Percentiles rank a stretch among this genome's conserved stretches.
Evolutionary conservation across 106 monocot species (phyloP).

Genomic region (Acorus calamus): DNA sequence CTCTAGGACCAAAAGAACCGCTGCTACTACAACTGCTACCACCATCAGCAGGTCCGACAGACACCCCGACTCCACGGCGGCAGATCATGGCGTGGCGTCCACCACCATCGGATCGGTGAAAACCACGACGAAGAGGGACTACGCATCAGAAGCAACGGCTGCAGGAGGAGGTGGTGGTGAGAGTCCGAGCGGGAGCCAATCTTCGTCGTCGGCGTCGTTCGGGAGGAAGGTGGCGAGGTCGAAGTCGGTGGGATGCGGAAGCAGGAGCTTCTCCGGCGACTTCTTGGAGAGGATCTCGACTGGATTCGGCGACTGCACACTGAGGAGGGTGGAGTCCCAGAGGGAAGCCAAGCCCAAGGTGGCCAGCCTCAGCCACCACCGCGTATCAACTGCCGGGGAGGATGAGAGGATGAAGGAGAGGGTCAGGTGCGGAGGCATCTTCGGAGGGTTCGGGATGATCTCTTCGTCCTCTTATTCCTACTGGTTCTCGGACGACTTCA

Average conservation of each 20-base stretch:
- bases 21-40: conserved; percentile 7
- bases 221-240: conserved; percentile 53
- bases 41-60: conserved; percentile 19
- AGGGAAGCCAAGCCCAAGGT: conserved; percentile 26
- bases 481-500: conserved; percentile 22
- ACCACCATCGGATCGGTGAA: background rate
- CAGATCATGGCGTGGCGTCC: background rate
- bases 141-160: too few species aligned
- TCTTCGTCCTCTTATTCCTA: conserved; percentile 26
- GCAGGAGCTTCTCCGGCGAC: conserved; percentile 55
- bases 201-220: conserved; percentile 28
- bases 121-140: background rate
- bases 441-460: conserved; percentile 41
- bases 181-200: conserved; percentile 26
- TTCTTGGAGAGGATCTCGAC: conserved; percentile 57
- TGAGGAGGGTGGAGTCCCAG: conserved; percentile 48
- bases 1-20: conserved; percentile 1
- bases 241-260: conserved; percentile 53
- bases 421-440: conserved; percentile 56
- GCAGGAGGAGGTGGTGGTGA: conserved; percentile 12
- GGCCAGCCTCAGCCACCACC: conserved; percentile 6
- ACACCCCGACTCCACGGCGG: conserved; percentile 18
- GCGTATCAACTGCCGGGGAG: conserved; percentile 5
- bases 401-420: conserved; percentile 24
- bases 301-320: conserved; percentile 49